phyloP scores from a whole-genome alignment of 2,329 filamentous ascomycete species.

The Neonectria magnoliae region DNA sequence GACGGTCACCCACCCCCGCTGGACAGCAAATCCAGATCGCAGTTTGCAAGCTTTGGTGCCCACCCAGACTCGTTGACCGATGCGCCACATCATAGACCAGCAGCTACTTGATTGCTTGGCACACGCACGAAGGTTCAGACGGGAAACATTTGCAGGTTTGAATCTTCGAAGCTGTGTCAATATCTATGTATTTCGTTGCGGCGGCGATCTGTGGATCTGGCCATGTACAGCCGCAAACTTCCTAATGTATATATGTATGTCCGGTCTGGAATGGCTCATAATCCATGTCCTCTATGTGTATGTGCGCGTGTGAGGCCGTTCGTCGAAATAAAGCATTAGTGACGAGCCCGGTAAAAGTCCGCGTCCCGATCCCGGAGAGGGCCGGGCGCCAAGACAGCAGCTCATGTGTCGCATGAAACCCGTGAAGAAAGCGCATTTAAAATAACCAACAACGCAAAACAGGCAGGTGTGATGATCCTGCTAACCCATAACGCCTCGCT shows the following conservation, averaged over 20 bases:
- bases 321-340: slow-evolving; percentile 14
- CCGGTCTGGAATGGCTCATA: slow-evolving; percentile 2
- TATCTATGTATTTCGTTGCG: slow-evolving; percentile 12
- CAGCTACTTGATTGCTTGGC: neutral
- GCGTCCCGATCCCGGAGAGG: neutral
- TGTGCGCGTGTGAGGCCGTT: neutral
- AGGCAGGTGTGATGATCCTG: slow-evolving; percentile 28
- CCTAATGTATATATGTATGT: neutral
- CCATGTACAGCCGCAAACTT: slow-evolving; percentile 14
- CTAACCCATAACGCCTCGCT: slow-evolving; percentile 42
- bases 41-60: no score
- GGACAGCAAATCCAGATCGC: no score
- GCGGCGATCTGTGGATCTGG: neutral
- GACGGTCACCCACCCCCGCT: neutral
- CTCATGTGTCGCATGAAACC: slow-evolving; percentile 18
- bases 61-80: neutral
- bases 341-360: neutral
- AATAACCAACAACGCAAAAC: slow-evolving; percentile 9
- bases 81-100: neutral
- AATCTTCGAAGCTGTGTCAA: neutral
- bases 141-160: neutral
- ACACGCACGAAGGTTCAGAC: neutral
- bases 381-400: neutral
- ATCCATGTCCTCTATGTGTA: slow-evolving; percentile 12
- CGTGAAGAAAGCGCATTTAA: neutral